Percentiles rank a stretch among this genome's conserved stretches.
phyloP scores from a whole-genome alignment of 257 asterid genomes.

The Fraxinus quadrangulata region DNA sequence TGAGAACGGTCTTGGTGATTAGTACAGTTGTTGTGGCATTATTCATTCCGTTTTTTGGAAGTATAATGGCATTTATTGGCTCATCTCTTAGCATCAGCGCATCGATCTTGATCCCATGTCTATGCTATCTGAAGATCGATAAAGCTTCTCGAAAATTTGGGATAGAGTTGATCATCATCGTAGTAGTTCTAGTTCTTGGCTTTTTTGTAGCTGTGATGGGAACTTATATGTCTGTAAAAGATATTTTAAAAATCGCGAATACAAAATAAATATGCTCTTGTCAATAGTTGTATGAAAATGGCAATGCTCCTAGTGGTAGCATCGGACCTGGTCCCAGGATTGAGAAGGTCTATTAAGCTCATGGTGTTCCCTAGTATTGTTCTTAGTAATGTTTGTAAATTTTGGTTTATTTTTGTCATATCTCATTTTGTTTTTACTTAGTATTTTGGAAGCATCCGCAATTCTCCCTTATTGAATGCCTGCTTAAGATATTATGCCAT shows the following conservation, averaged over 20 bases:
- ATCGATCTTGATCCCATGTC: conserved; percentile 37
- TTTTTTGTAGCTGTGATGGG: conserved; percentile 18
- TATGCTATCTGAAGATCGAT: conserved; percentile 36
- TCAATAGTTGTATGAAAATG: background rate
- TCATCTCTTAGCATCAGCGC: conserved; percentile 22
- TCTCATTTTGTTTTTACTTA: too few species aligned
- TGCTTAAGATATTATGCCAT: too few species aligned
- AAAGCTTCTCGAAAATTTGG: conserved; percentile 23
- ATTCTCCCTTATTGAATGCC: too few species aligned
- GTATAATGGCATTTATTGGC: conserved; percentile 35
- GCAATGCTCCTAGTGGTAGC: too few species aligned
- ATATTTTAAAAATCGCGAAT: background rate
- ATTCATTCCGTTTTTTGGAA: conserved; percentile 27
- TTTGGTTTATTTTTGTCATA: too few species aligned
- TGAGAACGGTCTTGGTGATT: conserved; percentile 25
- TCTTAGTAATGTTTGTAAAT: too few species aligned
- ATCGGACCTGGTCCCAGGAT: too few species aligned
- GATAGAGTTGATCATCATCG: conserved; percentile 6
- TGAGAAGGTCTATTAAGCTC: too few species aligned
- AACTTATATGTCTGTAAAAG: conserved; percentile 31
- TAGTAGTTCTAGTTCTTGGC: conserved; percentile 23
- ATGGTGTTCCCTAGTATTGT: too few species aligned
- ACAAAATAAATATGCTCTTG: background rate
- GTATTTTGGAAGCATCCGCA: too few species aligned
- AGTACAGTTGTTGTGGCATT: conserved; percentile 26